Evolutionary conservation across 352 stramenopile genomes (phyloP), one percentile per base, ranked within the genome.

Genomic region (Pythium vanterpoolii): DNA sequence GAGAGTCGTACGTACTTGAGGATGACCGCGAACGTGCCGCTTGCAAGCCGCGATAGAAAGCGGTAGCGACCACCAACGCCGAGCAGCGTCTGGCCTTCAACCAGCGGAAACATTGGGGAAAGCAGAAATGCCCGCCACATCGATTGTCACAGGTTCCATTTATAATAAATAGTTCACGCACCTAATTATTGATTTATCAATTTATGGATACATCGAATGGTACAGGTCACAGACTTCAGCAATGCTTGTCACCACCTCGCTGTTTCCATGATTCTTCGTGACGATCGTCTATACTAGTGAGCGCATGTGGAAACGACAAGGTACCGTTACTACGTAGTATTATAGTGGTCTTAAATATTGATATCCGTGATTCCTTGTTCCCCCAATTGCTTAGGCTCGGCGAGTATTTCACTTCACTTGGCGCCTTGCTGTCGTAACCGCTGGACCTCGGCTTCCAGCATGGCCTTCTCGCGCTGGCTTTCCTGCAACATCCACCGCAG

Each of bases 11-110:
- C 72, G 33, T 46, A 89, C 77, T 75, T 66, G 54, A 92, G 74
- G 58, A 92, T 85, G 56, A 83, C 57, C 27, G 79, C 71, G 59
- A 88, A 92, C 16, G 79, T 89, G 56, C 83, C 83, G 52, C 68
- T 79, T 57, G 74, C 83, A 54, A 92, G 76, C 60, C 80, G 74
- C 28, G 73, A 76, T 26, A 89, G 73, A 69, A 89, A 90, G 66
- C 79, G 79, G 57, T 87, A 90, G 73, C 83, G 83, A 6, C 74
- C 80, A 49, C 66, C 64, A 31, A 24, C 51, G 30, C 70, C 70
- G 36, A 90, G 67, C 53, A 86, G 66, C 56, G 79, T 90, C 55
- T 88, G 78, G 9, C 82, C 79, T 67, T 92, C 80, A 40, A 88
- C 77, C 6, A 88, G 52, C 24, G 74, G 67, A 47, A 84, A 56